Evolutionary conservation across 441 rosid genomes (phyloP), one percentile per base, ranked within the genome.

Genomic region (Gossypium laxum): DNA sequence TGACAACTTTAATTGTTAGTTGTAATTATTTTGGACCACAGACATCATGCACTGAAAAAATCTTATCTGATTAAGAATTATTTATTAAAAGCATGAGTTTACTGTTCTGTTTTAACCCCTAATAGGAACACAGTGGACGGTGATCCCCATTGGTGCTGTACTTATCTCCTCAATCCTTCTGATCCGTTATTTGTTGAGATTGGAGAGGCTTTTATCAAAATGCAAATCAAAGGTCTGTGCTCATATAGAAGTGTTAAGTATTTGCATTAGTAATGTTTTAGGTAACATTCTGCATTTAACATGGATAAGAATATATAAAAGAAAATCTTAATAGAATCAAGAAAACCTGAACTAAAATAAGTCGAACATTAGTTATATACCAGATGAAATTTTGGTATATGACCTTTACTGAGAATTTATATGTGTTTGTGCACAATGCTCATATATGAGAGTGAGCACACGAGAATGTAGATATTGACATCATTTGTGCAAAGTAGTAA

Each of bases 61-160:
- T 34, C 38, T 34, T 19, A 69, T 18, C 34, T 7, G 14, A 50
- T 66, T 55, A 55, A 19, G 59, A 21, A 26, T 15, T 67, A 67
- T 50, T 18, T 51, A 48, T 4, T 67, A 67, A 51, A 52, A 28
- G 48, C 28, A 17, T 30, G 60, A 28, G n/a, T 62, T 62, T 14
- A 2, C 48, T 14, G 18, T 75, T 73, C 74, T 26, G 64, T 56
- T 57, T 58, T 64, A 43, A 6, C 66, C 84, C 65, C 47, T 68
- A 30, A 19, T 76, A 95, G 98, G 99, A 95, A 92, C 80, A 92
- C 98, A 5, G 98, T 95, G 79, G 87, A 91, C 79, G 84, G 87
- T 74, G 82, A 91, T 83, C 76, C 90, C 64, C 92, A 79, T 63
- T 95, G 99, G 99, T 92, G 98, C 77, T 95, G 99, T 77, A 95